These are phyloP conservation scores for Ophiocordyceps camponoti-leonardi DNA, from an alignment of 2,329 filamentous ascomycete genomes.

Conservation along the genomic window DNA sequence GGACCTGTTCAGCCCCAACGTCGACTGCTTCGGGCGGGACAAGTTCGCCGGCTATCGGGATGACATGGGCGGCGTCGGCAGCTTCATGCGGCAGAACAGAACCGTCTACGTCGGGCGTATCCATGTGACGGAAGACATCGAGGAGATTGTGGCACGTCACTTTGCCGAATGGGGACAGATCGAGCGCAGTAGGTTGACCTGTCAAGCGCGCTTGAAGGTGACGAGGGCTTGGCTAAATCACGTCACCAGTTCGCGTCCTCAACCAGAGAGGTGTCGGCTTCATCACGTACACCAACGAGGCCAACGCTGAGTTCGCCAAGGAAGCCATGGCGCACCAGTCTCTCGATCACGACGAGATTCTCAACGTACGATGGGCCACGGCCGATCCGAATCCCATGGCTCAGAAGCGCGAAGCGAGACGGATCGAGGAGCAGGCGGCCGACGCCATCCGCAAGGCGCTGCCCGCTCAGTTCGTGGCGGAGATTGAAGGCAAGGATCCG, in stretches of 20 bases:
- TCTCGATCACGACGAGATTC: slow-evolving; percentile 76
- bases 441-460: slow-evolving; percentile 80
- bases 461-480: slow-evolving; percentile 77
- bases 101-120: slow-evolving; percentile 90
- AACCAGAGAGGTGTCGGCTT: slow-evolving; percentile 86
- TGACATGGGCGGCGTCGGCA: slow-evolving; percentile 94
- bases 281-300: slow-evolving; percentile 83
- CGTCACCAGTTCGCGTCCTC: slow-evolving; percentile 49
- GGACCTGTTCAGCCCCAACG: slow-evolving; percentile 83
- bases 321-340: slow-evolving; percentile 93
- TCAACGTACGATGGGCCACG: slow-evolving; percentile 96
- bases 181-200: slow-evolving; percentile 43
- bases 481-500: slow-evolving; percentile 82
- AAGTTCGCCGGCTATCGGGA: slow-evolving; percentile 88
- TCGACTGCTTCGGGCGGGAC: slow-evolving; percentile 81
- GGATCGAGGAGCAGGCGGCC: slow-evolving; percentile 89
- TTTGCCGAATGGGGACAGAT: slow-evolving; percentile 95
- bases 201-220: not conserved
- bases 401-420: slow-evolving; percentile 73
- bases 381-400: slow-evolving; percentile 91
- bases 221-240: not conserved
- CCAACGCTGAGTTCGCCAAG: slow-evolving; percentile 79
- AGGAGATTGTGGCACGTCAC: slow-evolving; percentile 86
- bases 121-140: slow-evolving; percentile 90
- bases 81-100: slow-evolving; percentile 83